Evolutionary conservation across 805 yeast species (phyloP), one percentile per base, ranked within the genome.

Genomic region (Ogataea pini): DNA sequence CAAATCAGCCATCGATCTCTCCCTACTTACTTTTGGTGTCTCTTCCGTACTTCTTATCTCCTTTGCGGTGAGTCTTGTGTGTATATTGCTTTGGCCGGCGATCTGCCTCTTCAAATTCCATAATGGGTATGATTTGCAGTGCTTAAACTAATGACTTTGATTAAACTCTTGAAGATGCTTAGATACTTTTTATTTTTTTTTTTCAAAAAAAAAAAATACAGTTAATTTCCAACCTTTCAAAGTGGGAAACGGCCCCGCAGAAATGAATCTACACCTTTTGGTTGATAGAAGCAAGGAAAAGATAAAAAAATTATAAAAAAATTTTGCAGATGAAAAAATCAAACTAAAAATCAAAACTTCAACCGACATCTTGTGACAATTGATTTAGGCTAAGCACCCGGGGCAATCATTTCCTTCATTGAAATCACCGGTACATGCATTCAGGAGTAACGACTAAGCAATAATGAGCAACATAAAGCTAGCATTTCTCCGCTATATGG

Each of bases 401-500:
- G n/a, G n/a, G n/a, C n/a, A 28, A 28, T 5, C 31, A 31, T 12
- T 31, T 31, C 9, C 4, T 3, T 31, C 17, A 31, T 31, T 17
- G 17, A 3, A 31, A 12, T 7, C 34, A n/a, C 8, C 18, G 17
- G 18, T 17, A 31, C 34, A 31, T 31, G 34, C 34, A 31, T 31
- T 16, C 34, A 31, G 3, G 3, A 13, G 8, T n/a, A 14, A 31
- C 18, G 8, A 3, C 28, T 14, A 17, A 14, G 25, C 33, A 31
- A 36, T 27, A 19, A 62, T 63, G 68, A 56, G 57, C 42, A 58
- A 54, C 48, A 38, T 61, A 19, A 56, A 50, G 46, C 33, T 57
- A 28, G 64, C 63, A 8, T 57, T 61, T 36, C 56, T 55, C 31
- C 56, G 68, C 31, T 62, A 59, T 46, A 18, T 55, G 46, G 66